Conservation (phyloP, 495 filamentous ascomycete genomes). For the Hypoxylon lienhwacheense region DNA sequence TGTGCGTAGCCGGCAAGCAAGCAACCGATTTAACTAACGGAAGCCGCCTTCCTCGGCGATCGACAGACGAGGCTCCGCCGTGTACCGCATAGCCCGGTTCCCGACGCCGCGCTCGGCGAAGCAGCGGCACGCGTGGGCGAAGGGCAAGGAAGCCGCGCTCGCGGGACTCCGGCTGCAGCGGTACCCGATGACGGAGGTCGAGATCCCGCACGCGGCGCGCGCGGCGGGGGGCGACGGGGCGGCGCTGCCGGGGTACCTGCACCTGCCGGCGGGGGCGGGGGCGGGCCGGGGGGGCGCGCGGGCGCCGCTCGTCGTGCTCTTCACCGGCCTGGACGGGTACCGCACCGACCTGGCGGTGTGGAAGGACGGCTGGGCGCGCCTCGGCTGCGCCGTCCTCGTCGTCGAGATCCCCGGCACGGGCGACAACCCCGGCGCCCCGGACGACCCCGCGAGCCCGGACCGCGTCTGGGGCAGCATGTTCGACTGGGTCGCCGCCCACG, state of each 20-base stretch:
- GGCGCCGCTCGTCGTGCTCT: constrained; percentile 65
- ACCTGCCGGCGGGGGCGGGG: constrained; percentile 49
- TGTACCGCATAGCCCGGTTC: constrained; percentile 73
- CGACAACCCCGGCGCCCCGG: constrained; percentile 63
- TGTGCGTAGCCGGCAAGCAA: too few species aligned
- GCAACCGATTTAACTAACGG: too few species aligned
- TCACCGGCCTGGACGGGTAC: constrained; percentile 74
- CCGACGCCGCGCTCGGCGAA: constrained; percentile 45
- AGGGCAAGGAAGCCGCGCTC: constrained; percentile 61
- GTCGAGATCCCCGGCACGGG: constrained; percentile 76
- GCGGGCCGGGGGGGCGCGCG: constrained; percentile 27
- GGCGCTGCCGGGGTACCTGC: constrained; percentile 60
- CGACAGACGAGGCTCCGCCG: constrained; percentile 60
- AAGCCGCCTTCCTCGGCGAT: too few species aligned
- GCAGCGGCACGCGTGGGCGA: constrained; percentile 60
- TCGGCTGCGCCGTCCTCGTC: constrained; percentile 58
- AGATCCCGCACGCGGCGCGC: constrained; percentile 60
- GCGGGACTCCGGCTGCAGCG: constrained; percentile 3
- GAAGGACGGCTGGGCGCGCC: constrained; percentile 59
- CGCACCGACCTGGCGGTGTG: constrained; percentile 69
- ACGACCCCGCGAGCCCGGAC: constrained; percentile 46
- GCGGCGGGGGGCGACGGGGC: constrained; percentile 48
- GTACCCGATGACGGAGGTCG: constrained; percentile 54
- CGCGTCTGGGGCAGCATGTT: constrained; percentile 64
- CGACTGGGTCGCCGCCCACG: constrained; percentile 59